phyloP scores from a whole-genome alignment of 2,329 filamentous ascomycete species.

The Tothia fuscella region DNA sequence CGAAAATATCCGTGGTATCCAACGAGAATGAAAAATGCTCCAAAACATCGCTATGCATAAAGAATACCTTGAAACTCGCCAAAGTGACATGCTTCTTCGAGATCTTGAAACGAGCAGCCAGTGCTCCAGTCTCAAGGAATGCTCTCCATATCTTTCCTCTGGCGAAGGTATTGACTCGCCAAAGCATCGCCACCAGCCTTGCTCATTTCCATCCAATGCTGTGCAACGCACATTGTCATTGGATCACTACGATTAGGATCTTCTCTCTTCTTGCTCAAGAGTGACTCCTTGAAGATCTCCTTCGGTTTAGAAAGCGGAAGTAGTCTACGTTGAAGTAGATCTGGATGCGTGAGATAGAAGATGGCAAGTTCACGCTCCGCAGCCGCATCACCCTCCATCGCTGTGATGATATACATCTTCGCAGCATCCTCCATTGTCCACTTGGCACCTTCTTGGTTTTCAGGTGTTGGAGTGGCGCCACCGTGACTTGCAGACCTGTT shows the following conservation, averaged over 20 bases:
- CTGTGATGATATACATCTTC: constrained; percentile 82
- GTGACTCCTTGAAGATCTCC: constrained; percentile 73
- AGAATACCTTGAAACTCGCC: too few species aligned
- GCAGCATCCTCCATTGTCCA: constrained; percentile 72
- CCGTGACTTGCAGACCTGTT: constrained; percentile 34
- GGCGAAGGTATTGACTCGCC: constrained; percentile 69
- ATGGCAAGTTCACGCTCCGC: constrained; percentile 89
- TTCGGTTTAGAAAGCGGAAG: constrained; percentile 72
- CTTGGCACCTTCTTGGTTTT: constrained; percentile 30
- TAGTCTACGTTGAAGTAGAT: constrained; percentile 67
- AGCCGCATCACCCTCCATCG: constrained; percentile 78
- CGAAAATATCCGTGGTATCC: too few species aligned
- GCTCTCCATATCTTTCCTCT: constrained; percentile 52
- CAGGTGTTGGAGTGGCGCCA: constrained; percentile 1
- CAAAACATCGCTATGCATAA: too few species aligned
- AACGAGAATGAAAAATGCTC: too few species aligned
- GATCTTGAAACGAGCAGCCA: constrained; percentile 3
- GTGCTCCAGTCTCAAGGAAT: constrained; percentile 35
- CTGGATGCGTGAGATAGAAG: constrained; percentile 84
- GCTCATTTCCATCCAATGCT: constrained; percentile 94
- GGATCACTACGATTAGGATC: constrained; percentile 62
- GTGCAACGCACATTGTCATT: constrained; percentile 80
- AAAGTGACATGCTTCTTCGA: too few species aligned
- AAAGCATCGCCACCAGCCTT: constrained; percentile 76
- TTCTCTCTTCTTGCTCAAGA: constrained; percentile 55